A percentile compares a stretch with the other conserved stretches of the same genome.
These are phyloP conservation scores for Penicillium sumatraense DNA, from an alignment of 2,329 filamentous ascomycete species.

Conservation along the genomic window DNA sequence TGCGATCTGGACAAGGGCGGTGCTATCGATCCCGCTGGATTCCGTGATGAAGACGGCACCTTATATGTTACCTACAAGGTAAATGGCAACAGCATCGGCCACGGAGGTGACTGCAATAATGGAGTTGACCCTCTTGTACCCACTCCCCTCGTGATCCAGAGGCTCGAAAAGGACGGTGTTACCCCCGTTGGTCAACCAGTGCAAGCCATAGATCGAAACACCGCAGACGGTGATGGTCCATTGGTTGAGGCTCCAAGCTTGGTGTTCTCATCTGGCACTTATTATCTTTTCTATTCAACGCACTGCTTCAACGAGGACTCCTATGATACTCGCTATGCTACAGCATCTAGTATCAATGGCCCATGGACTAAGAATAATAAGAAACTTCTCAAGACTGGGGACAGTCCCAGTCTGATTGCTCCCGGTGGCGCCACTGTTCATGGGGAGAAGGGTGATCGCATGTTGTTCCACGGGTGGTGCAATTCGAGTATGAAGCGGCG, in stretches of 20 bases:
- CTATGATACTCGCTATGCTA: constrained; percentile 67
- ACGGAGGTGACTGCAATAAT: constrained; percentile 53
- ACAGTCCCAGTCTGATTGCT: constrained; percentile 30
- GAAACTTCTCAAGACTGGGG: constrained; percentile 41
- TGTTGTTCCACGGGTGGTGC: constrained; percentile 41
- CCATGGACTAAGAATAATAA: constrained; percentile 42
- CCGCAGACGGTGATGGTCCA: constrained; percentile 64
- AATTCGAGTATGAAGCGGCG: constrained; percentile 20
- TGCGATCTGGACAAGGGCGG: constrained; percentile 61
- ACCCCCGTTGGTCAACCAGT: constrained; percentile 58
- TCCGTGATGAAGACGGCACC: constrained; percentile 58
- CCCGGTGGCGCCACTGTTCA: constrained; percentile 40
- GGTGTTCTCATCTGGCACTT: constrained; percentile 50
- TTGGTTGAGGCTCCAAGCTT: constrained; percentile 66
- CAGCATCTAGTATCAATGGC: constrained; percentile 43
- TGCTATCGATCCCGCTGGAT: constrained; percentile 67
- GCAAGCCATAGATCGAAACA: constrained; percentile 61
- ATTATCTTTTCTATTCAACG: constrained; percentile 66
- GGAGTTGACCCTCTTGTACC: constrained; percentile 43
- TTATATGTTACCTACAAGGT: constrained; percentile 69
- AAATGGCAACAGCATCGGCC: constrained; percentile 63
- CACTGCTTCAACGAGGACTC: constrained; percentile 60
- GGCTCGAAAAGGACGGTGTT: constrained; percentile 52
- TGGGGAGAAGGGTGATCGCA: constrained; percentile 33
- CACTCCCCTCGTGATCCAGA: constrained; percentile 49